phyloP scores from a whole-genome alignment of 2,329 filamentous ascomycete genomes.

The Paraphaeosphaeria sporulosa region DNA sequence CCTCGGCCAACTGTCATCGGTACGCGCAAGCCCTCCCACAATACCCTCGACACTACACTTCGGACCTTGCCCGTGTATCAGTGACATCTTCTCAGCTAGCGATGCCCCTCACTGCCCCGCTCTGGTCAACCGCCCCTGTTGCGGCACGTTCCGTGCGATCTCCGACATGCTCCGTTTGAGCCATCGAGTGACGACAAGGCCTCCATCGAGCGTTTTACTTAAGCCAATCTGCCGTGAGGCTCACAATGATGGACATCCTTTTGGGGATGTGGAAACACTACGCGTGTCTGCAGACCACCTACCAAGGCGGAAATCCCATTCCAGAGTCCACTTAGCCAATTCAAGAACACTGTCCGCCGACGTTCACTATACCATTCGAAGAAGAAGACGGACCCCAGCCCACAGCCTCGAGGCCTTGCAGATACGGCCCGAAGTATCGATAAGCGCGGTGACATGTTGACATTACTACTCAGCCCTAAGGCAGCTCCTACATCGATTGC shows the following conservation, averaged over 20 bases:
- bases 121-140: not conserved
- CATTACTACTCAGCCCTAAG: not conserved
- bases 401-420: not conserved
- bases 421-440: not conserved
- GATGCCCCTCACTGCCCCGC: constrained; percentile 7
- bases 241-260: not conserved
- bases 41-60: not conserved
- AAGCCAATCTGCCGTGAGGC: not conserved
- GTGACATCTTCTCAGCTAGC: constrained; percentile 10
- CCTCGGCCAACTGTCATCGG: constrained; percentile 6
- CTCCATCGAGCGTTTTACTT: not conserved
- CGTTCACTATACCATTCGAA: not conserved
- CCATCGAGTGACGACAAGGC: constrained; percentile 5
- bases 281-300: not conserved
- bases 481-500: not conserved
- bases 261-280: not conserved
- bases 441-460: not conserved
- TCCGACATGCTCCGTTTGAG: constrained; percentile 24
- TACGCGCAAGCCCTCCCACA: constrained; percentile 12
- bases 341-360: not conserved
- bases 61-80: constrained; percentile 10
- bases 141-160: constrained; percentile 3
- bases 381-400: not conserved
- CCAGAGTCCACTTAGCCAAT: not conserved
- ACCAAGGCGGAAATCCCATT: not conserved